Evolutionary conservation across 371 early-diverging fungal species (phyloP).

Genomic region (Nematocida sp.): DNA sequence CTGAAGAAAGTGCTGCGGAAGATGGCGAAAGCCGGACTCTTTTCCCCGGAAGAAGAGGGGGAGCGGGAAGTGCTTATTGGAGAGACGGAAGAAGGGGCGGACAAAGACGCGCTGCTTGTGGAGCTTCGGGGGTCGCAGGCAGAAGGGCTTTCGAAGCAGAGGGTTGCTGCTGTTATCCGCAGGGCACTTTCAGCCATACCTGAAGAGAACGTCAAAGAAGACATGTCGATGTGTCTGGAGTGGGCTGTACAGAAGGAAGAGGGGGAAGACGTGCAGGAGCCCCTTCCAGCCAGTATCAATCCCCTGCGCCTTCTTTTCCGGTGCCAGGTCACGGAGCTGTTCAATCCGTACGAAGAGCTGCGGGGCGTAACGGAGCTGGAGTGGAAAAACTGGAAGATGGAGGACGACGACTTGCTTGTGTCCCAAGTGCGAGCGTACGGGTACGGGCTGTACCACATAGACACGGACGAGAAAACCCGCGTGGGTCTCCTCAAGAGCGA

Average conservation of each 20-base stretch:
- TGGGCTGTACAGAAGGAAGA: slow-evolving; percentile 31
- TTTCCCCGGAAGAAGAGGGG: slow-evolving; percentile 36
- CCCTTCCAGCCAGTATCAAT: slow-evolving; percentile 40
- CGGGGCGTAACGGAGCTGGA: slow-evolving; percentile 55
- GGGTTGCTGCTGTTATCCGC: slow-evolving; percentile 9
- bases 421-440: slow-evolving; percentile 52
- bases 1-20: slow-evolving; percentile 60
- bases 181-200: slow-evolving; percentile 11
- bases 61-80: slow-evolving; percentile 19
- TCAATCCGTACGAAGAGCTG: slow-evolving; percentile 41
- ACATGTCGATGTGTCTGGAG: slow-evolving; percentile 28
- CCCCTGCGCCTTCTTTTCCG: slow-evolving; percentile 58
- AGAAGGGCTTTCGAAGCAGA: slow-evolving; percentile 1
- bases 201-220: slow-evolving; percentile 4
- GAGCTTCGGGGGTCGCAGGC: slow-evolving; percentile 32
- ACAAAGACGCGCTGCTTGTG: slow-evolving; percentile 1
- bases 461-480: slow-evolving; percentile 23
- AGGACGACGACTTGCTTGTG: slow-evolving; percentile 61
- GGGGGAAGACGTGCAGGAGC: neutral
- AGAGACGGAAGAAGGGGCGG: neutral
- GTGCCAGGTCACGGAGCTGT: slow-evolving; percentile 56
- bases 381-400: slow-evolving; percentile 58
- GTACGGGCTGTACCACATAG: slow-evolving; percentile 61
- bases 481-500: slow-evolving; percentile 50
- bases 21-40: slow-evolving; percentile 57